Conservation (phyloP, 2,329 filamentous ascomycete species). For the Penicillium sp. region DNA sequence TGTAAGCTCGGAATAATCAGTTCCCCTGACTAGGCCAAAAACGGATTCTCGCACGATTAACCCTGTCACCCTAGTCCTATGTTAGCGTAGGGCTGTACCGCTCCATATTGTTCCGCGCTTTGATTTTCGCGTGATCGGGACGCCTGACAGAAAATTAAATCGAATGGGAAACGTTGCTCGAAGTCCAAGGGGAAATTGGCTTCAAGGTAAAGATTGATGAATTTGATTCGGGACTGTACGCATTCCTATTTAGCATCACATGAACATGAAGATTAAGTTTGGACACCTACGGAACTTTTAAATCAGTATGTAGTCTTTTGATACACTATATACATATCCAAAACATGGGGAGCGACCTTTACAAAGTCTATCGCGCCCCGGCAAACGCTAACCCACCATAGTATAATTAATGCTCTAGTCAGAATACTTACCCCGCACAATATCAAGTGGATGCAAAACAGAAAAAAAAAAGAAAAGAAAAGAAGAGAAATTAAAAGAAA, state of each 20-base stretch:
- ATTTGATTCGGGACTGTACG: neutral
- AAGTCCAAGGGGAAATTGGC: too few species aligned
- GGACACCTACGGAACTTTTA: neutral
- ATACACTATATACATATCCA: conserved; percentile 8
- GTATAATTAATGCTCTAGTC: neutral
- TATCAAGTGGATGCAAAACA: neutral
- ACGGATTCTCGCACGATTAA: neutral
- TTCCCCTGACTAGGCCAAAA: conserved; percentile 6
- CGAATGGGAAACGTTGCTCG: neutral
- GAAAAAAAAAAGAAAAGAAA: too few species aligned
- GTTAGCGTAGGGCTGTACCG: neutral
- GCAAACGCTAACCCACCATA: neutral
- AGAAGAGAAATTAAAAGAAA: too few species aligned
- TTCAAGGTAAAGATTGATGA: neutral
- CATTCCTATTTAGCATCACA: neutral
- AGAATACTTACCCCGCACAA: neutral
- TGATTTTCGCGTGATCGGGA: neutral
- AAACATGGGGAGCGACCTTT: neutral
- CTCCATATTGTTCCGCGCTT: neutral
- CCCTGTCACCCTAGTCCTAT: neutral
- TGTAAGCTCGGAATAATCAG: neutral
- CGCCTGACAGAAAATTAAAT: neutral
- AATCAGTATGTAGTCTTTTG: neutral
- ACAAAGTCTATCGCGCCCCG: neutral
- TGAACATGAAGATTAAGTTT: neutral